phyloP scores from a whole-genome alignment of 805 yeast species.

The Saccharomycopsis lassenensis region DNA sequence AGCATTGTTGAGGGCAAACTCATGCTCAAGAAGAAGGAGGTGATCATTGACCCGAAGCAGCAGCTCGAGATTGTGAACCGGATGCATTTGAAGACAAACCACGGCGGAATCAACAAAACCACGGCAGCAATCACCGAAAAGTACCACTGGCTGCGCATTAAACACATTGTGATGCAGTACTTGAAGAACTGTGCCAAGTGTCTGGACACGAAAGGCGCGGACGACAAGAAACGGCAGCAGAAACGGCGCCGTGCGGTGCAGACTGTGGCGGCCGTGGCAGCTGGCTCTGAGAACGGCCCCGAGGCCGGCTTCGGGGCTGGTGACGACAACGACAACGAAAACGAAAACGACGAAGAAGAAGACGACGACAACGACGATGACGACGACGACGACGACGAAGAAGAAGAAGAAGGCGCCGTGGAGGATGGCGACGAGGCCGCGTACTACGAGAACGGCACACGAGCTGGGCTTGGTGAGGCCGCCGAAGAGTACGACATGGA shows the following conservation, averaged over 20 bases:
- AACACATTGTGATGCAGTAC: slow-evolving; percentile 74
- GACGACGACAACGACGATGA: no score
- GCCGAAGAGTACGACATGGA: no score
- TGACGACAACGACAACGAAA: no score
- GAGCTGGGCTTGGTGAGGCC: no score
- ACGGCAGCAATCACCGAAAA: slow-evolving; percentile 66
- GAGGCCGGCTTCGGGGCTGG: no score
- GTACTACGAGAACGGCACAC: no score
- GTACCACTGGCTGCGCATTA: slow-evolving; percentile 87
- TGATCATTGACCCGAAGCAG: slow-evolving; percentile 62
- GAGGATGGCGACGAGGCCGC: no score
- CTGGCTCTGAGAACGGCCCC: no score
- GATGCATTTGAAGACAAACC: slow-evolving; percentile 49
- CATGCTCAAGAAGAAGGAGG: slow-evolving; percentile 69
- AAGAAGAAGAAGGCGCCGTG: no score
- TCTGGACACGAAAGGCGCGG: neutral
- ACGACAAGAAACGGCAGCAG: neutral
- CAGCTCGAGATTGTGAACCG: slow-evolving; percentile 69
- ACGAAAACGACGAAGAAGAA: no score
- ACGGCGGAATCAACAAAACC: slow-evolving; percentile 83
- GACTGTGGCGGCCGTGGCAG: neutral
- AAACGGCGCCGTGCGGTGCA: neutral
- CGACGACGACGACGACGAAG: no score
- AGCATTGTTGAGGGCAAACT: slow-evolving; percentile 59
- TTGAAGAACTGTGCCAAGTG: slow-evolving; percentile 50